Percentiles rank a stretch among this genome's conserved stretches.
phyloP scores from a whole-genome alignment of 2,329 filamentous ascomycete species.

The Colletotrichum sp. region DNA sequence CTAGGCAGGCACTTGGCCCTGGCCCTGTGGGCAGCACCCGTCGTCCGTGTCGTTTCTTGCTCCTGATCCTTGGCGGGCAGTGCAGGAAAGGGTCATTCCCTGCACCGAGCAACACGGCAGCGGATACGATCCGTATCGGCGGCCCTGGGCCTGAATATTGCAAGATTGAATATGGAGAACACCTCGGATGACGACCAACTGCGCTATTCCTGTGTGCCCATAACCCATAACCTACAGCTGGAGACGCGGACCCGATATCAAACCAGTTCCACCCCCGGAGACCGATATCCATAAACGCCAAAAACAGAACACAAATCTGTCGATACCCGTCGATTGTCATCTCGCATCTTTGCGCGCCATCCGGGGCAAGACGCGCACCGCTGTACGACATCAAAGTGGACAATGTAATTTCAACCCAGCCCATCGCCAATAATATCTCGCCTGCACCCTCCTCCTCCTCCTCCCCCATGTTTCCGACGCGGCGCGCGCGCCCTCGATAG shows the following conservation, averaged over 20 bases:
- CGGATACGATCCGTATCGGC: slow-evolving; percentile 1
- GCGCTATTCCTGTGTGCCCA: not conserved
- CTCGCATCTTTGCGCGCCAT: not conserved
- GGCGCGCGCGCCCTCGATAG: not conserved
- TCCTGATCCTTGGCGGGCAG: slow-evolving; percentile 11
- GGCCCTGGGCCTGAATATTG: not conserved
- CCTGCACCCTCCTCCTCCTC: not conserved
- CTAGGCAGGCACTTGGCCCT: not conserved
- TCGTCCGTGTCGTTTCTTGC: not conserved
- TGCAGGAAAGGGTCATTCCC: slow-evolving; percentile 4
- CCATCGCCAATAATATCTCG: not conserved
- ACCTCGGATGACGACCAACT: not conserved
- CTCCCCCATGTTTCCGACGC: not conserved
- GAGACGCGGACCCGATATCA: not conserved
- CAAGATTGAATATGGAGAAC: not conserved
- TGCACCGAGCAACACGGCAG: not conserved
- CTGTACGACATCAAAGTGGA: slow-evolving; percentile 1
- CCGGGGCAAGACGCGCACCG: not conserved
- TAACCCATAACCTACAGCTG: not conserved
- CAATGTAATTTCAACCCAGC: not conserved
- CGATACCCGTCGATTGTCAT: slow-evolving; percentile 11
- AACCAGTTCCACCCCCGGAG: not conserved
- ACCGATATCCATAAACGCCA: not conserved
- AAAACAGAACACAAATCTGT: not conserved
- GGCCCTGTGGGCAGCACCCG: not conserved